These are phyloP conservation scores for Trichosporon faecale DNA, from an alignment of 1,284 basidiomycete species.

Conservation along the genomic window DNA sequence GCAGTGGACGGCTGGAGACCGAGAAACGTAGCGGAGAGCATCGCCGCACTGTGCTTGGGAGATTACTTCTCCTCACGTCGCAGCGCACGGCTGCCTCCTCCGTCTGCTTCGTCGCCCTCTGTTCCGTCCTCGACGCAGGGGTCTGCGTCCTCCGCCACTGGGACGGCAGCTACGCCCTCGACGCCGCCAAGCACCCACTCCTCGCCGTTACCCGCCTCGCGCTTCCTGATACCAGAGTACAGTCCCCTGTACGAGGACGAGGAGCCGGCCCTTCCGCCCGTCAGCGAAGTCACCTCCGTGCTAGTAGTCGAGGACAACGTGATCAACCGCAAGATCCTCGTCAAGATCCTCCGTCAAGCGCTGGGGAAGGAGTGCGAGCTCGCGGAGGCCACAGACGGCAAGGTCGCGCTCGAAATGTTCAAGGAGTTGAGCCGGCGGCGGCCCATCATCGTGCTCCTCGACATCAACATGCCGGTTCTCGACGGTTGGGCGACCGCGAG, in stretches of 20 bases:
- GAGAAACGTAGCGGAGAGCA: conserved; percentile 33
- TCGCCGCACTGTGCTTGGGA: conserved; percentile 40
- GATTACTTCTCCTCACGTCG: conserved; percentile 41
- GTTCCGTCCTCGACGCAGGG: background rate
- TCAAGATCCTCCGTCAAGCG: conserved; percentile 42
- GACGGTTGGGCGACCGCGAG: conserved; percentile 46
- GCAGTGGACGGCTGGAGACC: background rate
- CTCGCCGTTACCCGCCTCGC: background rate
- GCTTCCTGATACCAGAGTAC: background rate
- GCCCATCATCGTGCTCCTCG: conserved; percentile 41
- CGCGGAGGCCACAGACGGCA: conserved; percentile 45
- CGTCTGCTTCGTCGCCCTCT: background rate
- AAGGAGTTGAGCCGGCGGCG: conserved; percentile 21
- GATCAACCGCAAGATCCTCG: conserved; percentile 49
- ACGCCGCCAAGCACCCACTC: background rate
- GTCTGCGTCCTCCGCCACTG: background rate
- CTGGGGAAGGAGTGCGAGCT: conserved; percentile 27
- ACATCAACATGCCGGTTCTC: conserved; percentile 52
- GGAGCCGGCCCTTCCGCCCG: background rate
- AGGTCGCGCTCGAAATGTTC: conserved; percentile 44
- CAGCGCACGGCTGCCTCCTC: background rate
- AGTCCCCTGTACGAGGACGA: background rate
- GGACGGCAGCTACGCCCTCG: background rate
- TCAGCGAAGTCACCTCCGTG: background rate
- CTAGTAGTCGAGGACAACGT: conserved; percentile 51